Evolutionary conservation across 2,329 filamentous ascomycete genomes (phyloP).

Genomic region (Botrytis porri): DNA sequence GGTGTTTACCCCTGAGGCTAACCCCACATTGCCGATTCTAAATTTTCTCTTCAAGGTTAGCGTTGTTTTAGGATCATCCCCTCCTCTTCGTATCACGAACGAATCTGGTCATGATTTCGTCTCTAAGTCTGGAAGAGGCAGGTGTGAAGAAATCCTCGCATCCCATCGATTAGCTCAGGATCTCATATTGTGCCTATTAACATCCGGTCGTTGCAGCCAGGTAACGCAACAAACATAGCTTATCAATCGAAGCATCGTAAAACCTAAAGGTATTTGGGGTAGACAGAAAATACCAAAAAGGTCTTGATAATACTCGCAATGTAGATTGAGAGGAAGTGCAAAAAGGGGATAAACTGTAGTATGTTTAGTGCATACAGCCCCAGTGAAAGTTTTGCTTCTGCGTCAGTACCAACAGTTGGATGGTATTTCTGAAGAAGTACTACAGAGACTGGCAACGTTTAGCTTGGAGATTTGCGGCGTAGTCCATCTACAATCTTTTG

Average conservation of each 20-base stretch:
- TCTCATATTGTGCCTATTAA: background rate
- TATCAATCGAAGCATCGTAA: slow-evolving; percentile 18
- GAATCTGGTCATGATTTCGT: background rate
- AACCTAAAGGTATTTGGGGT: slow-evolving; percentile 27
- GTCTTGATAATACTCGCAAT: slow-evolving; percentile 29
- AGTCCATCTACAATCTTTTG: background rate
- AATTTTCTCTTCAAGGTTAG: background rate
- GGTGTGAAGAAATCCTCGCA: background rate
- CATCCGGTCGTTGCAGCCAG: background rate
- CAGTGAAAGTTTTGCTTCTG: background rate
- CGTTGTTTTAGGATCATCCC: background rate
- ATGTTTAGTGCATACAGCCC: background rate
- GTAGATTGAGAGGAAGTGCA: slow-evolving; percentile 20
- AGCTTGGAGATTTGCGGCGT: background rate
- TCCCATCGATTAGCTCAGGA: too few relatives aligned
- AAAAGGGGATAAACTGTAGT: slow-evolving; percentile 18
- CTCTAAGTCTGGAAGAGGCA: background rate
- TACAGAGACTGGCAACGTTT: background rate
- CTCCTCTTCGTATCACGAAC: background rate
- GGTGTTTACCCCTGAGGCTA: background rate
- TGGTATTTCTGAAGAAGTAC: background rate
- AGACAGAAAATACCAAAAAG: slow-evolving; percentile 34
- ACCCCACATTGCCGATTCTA: background rate
- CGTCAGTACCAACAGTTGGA: background rate
- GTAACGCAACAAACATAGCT: background rate